A percentile compares a stretch with the other conserved stretches of the same genome.
These are phyloP conservation scores for Hirschioporus abietinus DNA, from an alignment of 768 basidiomycete species.

Conservation along the genomic window DNA sequence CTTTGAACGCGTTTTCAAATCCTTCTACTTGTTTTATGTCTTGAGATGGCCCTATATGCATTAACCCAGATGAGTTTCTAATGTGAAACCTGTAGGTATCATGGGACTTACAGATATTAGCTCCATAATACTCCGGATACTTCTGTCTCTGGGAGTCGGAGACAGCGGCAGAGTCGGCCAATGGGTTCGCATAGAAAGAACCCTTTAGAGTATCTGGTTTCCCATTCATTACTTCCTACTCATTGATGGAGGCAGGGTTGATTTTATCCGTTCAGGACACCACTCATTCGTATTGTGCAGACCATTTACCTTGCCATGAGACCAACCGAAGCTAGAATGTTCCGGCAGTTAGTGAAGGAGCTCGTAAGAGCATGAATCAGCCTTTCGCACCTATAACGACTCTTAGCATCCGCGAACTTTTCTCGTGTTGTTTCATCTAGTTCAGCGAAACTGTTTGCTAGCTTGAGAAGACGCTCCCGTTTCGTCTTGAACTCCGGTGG, in stretches of 20 bases:
- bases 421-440: slow-evolving; percentile 65
- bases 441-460: slow-evolving; percentile 71
- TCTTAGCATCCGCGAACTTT: slow-evolving; percentile 64
- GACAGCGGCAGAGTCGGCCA: slow-evolving; percentile 62
- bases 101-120: slow-evolving; percentile 68
- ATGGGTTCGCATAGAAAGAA: slow-evolving; percentile 89
- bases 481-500: slow-evolving; percentile 58
- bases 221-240: slow-evolving; percentile 93
- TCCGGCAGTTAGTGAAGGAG: background rate
- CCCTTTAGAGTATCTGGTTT: slow-evolving; percentile 87
- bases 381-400: slow-evolving; percentile 63
- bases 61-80: slow-evolving; percentile 14
- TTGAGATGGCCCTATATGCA: slow-evolving; percentile 52
- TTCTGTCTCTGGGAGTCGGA: slow-evolving; percentile 43
- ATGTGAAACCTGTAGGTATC: background rate
- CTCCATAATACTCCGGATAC: slow-evolving; percentile 82
- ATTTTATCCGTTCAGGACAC: slow-evolving; percentile 3
- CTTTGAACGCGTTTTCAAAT: slow-evolving; percentile 87
- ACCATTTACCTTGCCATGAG: slow-evolving; percentile 75
- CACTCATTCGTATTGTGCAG: background rate
- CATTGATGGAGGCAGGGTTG: background rate
- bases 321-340: slow-evolving; percentile 83
- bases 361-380: background rate
- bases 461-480: slow-evolving; percentile 66
- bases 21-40: slow-evolving; percentile 59